phyloP scores from a whole-genome alignment of 2,329 filamentous ascomycete genomes.

The Magnaporthiopsis rhizophila region DNA sequence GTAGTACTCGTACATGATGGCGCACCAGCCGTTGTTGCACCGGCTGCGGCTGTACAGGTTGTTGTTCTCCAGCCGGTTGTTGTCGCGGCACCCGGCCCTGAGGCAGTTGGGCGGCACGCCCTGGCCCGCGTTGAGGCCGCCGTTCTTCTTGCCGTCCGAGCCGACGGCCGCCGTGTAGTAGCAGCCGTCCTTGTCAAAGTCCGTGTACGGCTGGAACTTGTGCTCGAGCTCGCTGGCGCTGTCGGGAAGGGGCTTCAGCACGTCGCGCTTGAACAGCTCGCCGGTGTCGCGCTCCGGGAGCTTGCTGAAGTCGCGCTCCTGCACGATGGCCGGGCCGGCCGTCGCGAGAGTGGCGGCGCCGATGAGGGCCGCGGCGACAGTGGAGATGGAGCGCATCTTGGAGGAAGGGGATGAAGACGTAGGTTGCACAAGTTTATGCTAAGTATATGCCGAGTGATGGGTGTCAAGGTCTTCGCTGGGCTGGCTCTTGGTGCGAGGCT shows the following conservation, averaged over 20 bases:
- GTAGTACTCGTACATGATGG: conserved; percentile 31
- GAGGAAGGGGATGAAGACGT: neutral
- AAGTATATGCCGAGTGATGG: neutral
- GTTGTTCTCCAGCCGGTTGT: conserved; percentile 26
- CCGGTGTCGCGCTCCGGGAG: neutral
- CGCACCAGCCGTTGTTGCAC: conserved; percentile 33
- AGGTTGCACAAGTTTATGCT: neutral
- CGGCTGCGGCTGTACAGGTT: conserved; percentile 30
- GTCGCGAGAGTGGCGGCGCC: neutral
- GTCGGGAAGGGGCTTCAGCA: neutral
- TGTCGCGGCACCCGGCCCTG: conserved; percentile 10
- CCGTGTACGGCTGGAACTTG: neutral
- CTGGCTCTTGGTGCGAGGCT: neutral
- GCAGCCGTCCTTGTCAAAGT: conserved; percentile 5
- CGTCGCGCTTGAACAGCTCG: neutral
- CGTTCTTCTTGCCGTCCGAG: neutral
- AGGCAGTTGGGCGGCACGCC: conserved; percentile 5
- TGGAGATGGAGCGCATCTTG: neutral
- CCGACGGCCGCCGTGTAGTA: conserved; percentile 3
- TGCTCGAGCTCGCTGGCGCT: conserved; percentile 1
- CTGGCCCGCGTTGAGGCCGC: neutral
- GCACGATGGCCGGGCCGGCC: neutral
- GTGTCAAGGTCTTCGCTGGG: neutral
- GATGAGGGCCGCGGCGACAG: neutral
- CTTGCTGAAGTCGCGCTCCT: neutral